Conservation (phyloP, 495 filamentous ascomycete genomes). For the Aspergillus egyptiacus region DNA sequence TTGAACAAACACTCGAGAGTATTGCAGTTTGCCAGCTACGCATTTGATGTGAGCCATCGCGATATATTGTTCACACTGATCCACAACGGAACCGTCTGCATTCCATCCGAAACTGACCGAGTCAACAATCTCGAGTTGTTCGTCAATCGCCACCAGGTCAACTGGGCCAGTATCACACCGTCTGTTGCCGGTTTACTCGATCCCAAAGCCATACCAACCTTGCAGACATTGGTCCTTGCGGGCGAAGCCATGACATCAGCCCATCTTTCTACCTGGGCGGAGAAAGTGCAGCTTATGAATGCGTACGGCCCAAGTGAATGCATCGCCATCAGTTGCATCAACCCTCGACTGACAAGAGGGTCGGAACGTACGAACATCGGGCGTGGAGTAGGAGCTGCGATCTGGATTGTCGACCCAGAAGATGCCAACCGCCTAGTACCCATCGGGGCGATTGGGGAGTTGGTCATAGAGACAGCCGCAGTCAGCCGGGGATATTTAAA, state of each 20-base stretch:
- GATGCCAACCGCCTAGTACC: constrained; percentile 21
- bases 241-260: constrained; percentile 15
- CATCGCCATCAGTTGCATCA: not conserved
- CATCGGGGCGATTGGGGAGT: constrained; percentile 40
- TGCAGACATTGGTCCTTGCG: constrained; percentile 14
- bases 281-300: constrained; percentile 4
- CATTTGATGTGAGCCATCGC: constrained; percentile 50
- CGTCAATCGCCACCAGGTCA: constrained; percentile 13
- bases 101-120: constrained; percentile 29
- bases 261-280: constrained; percentile 17
- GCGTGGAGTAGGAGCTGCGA: not conserved
- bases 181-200: constrained; percentile 20
- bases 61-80: constrained; percentile 51
- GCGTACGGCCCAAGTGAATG: constrained; percentile 9
- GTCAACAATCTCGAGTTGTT: constrained; percentile 24
- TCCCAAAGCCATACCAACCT: constrained; percentile 13
- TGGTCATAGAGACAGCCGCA: constrained; percentile 38
- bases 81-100: constrained; percentile 30
- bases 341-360: not conserved
- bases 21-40: constrained; percentile 54
- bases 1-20: constrained; percentile 25
- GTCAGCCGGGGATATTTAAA: constrained; percentile 18
- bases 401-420: not conserved
- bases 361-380: not conserved
- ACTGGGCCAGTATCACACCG: constrained; percentile 23